Evolutionary conservation across 1,284 basidiomycete genomes (phyloP).

Genomic region (Schizophyllum commune): DNA sequence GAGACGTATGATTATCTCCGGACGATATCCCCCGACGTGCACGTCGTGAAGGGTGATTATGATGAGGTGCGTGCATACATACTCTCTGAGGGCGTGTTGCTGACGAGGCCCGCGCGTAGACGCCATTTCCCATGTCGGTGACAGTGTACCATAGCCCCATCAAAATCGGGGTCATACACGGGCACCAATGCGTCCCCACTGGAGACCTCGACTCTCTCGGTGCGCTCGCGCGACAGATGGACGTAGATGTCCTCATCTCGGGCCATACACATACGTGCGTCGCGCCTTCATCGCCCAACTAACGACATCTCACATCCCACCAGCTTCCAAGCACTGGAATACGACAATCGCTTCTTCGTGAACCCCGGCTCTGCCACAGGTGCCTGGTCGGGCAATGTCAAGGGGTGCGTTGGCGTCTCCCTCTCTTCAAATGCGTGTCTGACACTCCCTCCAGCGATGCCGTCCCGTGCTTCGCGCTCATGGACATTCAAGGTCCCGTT

Average conservation of each 20-base stretch:
- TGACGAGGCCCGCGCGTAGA: conserved; percentile 32
- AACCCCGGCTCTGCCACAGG: conserved; percentile 96
- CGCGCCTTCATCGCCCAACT: neutral
- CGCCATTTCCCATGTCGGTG: conserved; percentile 74
- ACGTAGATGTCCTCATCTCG: conserved; percentile 91
- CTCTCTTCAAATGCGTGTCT: conserved; percentile 9
- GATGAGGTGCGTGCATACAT: conserved; percentile 64
- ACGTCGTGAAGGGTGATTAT: conserved; percentile 91
- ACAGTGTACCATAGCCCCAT: conserved; percentile 85
- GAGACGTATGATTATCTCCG: conserved; percentile 98
- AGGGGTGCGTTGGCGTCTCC: conserved; percentile 38
- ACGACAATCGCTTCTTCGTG: conserved; percentile 89
- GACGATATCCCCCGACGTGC: conserved; percentile 92
- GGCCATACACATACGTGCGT: conserved; percentile 92
- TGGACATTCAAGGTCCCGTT: conserved; percentile 92
- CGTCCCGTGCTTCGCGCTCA: conserved; percentile 74
- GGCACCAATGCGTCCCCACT: conserved; percentile 90
- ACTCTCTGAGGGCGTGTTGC: neutral
- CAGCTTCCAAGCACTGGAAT: conserved; percentile 92
- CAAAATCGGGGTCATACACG: conserved; percentile 89
- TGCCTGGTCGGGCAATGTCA: conserved; percentile 79
- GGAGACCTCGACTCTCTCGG: conserved; percentile 88
- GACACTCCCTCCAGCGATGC: conserved; percentile 26
- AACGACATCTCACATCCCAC: conserved; percentile 2
- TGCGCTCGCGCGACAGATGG: conserved; percentile 89